phyloP scores from a whole-genome alignment of 345 rosid genomes.

The Melastoma malabathricum region DNA sequence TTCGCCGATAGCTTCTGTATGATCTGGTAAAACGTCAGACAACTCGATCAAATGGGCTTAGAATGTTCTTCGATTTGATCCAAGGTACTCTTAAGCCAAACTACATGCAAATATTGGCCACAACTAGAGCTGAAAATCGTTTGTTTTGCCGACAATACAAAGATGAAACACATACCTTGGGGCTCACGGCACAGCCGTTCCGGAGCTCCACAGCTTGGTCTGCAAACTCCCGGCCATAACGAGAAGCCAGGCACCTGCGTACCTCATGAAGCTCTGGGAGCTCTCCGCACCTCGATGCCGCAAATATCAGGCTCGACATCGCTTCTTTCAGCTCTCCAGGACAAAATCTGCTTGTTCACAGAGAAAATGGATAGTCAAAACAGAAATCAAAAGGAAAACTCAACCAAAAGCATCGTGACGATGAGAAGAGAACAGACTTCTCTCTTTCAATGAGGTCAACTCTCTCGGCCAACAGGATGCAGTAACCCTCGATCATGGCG shows the following conservation, averaged over 20 bases:
- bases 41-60: no score
- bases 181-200: constrained; percentile 24
- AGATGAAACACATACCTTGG: constrained; percentile 13
- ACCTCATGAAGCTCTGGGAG: constrained; percentile 33
- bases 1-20: constrained; percentile 23
- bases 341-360: constrained; percentile 18
- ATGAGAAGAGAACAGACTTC: constrained; percentile 11
- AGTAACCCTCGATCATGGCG: constrained; percentile 25
- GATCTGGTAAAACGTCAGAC: constrained; percentile 14
- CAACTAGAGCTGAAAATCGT: neutral
- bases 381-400: neutral
- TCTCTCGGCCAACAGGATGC: constrained; percentile 23
- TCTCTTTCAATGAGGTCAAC: constrained; percentile 16
- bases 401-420: no score
- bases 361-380: neutral
- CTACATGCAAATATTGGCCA: neutral
- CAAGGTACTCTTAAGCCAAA: neutral
- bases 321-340: constrained; percentile 40
- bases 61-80: neutral
- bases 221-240: constrained; percentile 26
- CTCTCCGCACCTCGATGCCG: constrained; percentile 34
- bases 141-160: neutral
- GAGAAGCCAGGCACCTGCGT: constrained; percentile 13
- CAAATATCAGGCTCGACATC: constrained; percentile 36
- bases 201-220: constrained; percentile 24